Base-by-base conservation (phyloP, 169 alveolate species). In the Eimeria nieschulzi region DNA sequence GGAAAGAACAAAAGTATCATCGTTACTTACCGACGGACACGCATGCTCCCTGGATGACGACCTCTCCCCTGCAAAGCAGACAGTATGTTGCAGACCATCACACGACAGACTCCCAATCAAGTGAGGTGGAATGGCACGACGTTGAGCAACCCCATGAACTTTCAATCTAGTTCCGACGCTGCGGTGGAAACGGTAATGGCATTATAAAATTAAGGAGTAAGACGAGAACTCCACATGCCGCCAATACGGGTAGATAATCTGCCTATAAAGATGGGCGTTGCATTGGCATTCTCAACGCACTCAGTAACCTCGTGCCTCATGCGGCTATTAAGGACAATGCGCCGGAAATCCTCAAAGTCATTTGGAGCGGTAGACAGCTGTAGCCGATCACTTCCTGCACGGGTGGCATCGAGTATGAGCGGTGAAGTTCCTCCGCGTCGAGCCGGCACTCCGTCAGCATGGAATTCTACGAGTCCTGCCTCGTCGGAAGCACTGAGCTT, bases 1-100 rank as follows among this genome's bases (percentile, higher is more conserved):
- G 46, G 46, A 33, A 33, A 33, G 3, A 33, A 33, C 46, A 33
- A 33, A 33, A 33, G 46, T 33, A 33, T 33, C 46, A 1, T 33
- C 46, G 46, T 56, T 80, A 56, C 87, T 80, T 26, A 80, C 87
- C 87, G 26, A 80, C 87, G n/a, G 87, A 80, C 39, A 80, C 87
- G 53, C 87, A 80, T 12, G 87, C 71, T 26, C 87, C 87, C 75
- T 56, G 87, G 25, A 80, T 55, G 9, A 61, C 76, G 26, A 80
- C 51, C 75, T 80, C 87, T 17, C 87, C 87, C 75, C 87, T 80
- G 87, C 68, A 59, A 12, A 59, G 15, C 68, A 59, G 2, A 59
- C 15, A 59, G n/a, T 1, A 33, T 33, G 46, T 1, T 33, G 46
- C 46, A 33, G 46, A 33, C 46, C 46, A 33, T 33, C 46, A 33